Evolutionary conservation across 1,284 basidiomycete species (phyloP).

Genomic region (Apiotrichum brassicae): DNA sequence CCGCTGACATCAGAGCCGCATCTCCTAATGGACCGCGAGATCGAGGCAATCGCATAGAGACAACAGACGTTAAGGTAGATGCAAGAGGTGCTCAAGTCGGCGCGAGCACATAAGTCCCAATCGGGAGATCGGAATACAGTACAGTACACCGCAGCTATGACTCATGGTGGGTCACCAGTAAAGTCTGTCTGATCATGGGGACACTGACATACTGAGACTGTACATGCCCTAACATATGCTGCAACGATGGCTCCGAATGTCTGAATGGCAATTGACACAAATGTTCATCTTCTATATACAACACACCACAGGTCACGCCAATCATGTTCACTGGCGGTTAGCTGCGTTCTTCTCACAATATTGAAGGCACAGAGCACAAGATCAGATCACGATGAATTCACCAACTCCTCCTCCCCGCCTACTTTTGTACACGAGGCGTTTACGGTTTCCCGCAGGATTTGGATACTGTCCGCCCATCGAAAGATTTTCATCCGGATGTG

Average conservation of each 20-base stretch:
- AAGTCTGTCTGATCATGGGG: too few species aligned
- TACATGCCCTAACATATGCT: too few species aligned
- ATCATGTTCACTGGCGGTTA: background rate
- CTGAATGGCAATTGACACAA: too few species aligned
- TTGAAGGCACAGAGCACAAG: background rate
- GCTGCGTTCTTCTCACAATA: background rate
- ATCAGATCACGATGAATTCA: slow-evolving; percentile 43
- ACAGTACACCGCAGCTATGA: too few species aligned
- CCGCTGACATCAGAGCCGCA: slow-evolving; percentile 7
- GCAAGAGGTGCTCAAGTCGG: too few species aligned
- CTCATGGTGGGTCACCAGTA: too few species aligned
- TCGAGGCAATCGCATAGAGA: background rate
- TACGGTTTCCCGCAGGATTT: slow-evolving; percentile 28
- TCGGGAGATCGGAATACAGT: too few species aligned
- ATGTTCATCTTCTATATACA: background rate
- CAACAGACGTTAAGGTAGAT: background rate
- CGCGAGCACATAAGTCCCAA: too few species aligned
- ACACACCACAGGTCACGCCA: background rate
- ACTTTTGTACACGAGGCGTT: slow-evolving; percentile 46
- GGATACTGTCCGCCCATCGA: slow-evolving; percentile 44
- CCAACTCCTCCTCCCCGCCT: slow-evolving; percentile 39
- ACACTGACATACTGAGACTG: too few species aligned
- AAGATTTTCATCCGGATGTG: slow-evolving; percentile 29
- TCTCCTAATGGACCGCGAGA: slow-evolving; percentile 9
- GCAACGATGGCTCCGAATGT: too few species aligned